phyloP scores from a whole-genome alignment of 1,139 yeast species.

The Blastobotrys petasosporus region DNA sequence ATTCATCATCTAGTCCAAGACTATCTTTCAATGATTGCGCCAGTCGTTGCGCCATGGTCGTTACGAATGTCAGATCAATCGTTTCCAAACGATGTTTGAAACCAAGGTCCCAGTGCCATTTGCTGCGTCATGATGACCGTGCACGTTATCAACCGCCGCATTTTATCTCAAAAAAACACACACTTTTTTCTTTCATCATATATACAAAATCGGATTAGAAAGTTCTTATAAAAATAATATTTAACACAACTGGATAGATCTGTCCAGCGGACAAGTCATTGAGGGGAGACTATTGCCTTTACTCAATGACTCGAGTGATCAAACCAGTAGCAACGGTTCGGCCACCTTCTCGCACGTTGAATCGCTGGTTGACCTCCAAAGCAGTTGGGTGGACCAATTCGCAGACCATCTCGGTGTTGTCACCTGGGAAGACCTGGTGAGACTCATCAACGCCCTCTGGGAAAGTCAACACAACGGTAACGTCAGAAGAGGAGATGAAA shows the following conservation, averaged over 20 bases:
- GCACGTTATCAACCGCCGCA: neutral
- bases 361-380: conserved; percentile 92
- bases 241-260: too few relatives aligned
- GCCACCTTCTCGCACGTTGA: conserved; percentile 99
- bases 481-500: conserved; percentile 94
- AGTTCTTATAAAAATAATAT: too few relatives aligned
- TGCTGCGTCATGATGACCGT: neutral
- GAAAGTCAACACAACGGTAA: conserved; percentile 85
- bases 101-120: neutral
- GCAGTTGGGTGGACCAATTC: conserved; percentile 90
- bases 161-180: neutral
- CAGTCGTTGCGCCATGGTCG: conserved; percentile 3
- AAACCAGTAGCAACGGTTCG: conserved; percentile 98
- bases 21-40: conserved; percentile 1
- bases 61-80: neutral
- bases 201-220: too few relatives aligned
- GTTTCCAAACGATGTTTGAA: neutral
- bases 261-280: too few relatives aligned
- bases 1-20: conserved; percentile 13
- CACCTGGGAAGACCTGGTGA: conserved; percentile 95
- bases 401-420: conserved; percentile 94
- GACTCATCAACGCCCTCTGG: conserved; percentile 85
- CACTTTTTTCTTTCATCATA: too few relatives aligned
- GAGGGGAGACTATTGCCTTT: conserved; percentile 14
- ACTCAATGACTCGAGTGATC: conserved; percentile 87